Evolutionary conservation across 2,329 filamentous ascomycete genomes (phyloP), one percentile per base, ranked within the genome.

Genomic region (Trichoderma polysporum): DNA sequence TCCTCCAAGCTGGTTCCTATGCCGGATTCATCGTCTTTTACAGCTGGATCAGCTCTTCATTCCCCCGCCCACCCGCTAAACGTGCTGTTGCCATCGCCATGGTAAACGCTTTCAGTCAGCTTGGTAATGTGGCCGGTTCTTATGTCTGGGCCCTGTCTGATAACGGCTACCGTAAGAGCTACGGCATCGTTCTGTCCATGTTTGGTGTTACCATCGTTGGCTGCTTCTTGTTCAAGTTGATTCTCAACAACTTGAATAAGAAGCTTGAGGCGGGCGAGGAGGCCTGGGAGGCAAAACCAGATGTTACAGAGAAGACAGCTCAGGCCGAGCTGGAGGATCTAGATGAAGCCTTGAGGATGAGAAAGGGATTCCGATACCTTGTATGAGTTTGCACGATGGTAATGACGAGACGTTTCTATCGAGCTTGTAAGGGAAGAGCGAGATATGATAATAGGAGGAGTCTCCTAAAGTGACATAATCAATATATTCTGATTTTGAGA

Each of bases 181-280:
- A 90, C 71, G 87, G 86, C 4, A 87, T 90, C 66, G 88, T 90
- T 5, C 83, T 84, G 15, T 80, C 85, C 72, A 90, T 90, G 87
- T 90, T 89, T 72, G 86, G 85, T 3, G 71, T 87, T 47, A 86
- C 87, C 0, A 83, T 88, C 35, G 39, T 80, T 0, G 86, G 85
- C 5, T 88, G 83, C 75, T 80, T 76, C 60, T 66, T 76, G 35
- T 83, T 87, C 78, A 79, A 81, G 22, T 66, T 78, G 70, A 81
- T 86, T 65, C 78, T 87, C 4, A 66, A 74, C 6, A 74, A 77
- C 64, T 73, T 84, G 68, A 86, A 86, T 76, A 79, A 76, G 72
- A 78, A 83, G 77, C 74, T 85, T 10, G 82, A 81, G 67, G 74
- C 71, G n/a, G 77, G 76, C 58, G 80, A 84, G 74, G 70, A 70